A percentile compares a stretch with the other conserved stretches of the same genome.
These are phyloP conservation scores for Chaetomium cochliodes DNA, from an alignment of 495 filamentous ascomycete genomes.

Conservation along the genomic window DNA sequence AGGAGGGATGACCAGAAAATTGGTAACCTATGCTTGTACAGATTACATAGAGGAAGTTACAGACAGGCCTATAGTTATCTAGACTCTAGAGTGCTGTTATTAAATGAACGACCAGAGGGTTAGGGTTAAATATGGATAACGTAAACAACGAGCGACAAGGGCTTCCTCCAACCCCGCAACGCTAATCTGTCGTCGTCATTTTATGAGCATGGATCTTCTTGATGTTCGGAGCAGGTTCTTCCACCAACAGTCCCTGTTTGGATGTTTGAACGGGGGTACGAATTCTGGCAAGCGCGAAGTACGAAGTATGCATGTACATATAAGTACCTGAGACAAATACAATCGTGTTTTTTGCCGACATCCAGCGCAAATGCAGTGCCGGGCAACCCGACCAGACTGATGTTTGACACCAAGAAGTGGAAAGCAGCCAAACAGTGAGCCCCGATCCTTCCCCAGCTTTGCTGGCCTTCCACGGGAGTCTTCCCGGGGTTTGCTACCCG, in stretches of 20 bases:
- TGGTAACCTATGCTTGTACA: no score
- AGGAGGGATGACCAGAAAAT: neutral
- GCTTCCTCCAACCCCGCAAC: neutral
- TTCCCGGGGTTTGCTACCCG: neutral
- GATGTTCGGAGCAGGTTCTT: neutral
- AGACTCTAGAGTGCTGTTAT: no score
- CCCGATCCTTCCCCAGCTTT: neutral
- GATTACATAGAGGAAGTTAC: no score
- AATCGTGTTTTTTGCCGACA: neutral
- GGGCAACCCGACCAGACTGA: neutral
- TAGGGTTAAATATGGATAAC: neutral
- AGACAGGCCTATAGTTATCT: no score
- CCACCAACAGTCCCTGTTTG: neutral
- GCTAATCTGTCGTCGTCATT: no score
- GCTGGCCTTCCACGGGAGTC: neutral
- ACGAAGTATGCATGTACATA: no score
- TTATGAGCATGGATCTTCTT: conserved; percentile 1
- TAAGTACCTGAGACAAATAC: no score
- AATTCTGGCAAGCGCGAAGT: no score
- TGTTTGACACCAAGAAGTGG: neutral
- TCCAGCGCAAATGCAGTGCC: neutral
- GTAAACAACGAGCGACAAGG: neutral
- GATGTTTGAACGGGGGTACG: no score
- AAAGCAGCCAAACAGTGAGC: neutral
- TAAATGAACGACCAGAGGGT: neutral